Percentiles rank a stretch among this genome's conserved stretches.
phyloP scores from a whole-genome alignment of 2,329 filamentous ascomycete genomes.

The Aspergillus sp. region DNA sequence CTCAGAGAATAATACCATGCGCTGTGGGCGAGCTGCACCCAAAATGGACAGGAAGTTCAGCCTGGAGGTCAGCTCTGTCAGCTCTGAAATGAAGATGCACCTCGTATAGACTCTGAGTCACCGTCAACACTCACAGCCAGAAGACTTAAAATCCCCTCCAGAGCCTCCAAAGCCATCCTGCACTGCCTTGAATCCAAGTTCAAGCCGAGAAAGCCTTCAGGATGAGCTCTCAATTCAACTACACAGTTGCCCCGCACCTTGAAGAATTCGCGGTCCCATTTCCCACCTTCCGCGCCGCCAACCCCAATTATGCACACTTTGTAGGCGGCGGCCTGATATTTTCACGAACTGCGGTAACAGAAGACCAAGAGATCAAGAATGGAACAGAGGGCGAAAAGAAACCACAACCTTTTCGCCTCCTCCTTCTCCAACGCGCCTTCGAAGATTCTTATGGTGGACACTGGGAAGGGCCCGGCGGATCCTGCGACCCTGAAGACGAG shows the following conservation, averaged over 20 bases:
- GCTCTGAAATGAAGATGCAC: neutral
- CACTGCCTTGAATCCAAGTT: neutral
- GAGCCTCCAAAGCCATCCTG: neutral
- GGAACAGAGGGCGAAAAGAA: neutral
- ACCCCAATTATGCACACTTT: conserved; percentile 30
- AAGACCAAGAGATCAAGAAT: neutral
- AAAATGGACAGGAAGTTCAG: neutral
- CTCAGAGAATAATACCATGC: neutral
- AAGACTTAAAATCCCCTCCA: neutral
- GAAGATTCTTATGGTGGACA: conserved; percentile 39
- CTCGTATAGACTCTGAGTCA: neutral
- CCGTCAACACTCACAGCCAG: neutral
- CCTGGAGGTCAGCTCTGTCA: too few species aligned
- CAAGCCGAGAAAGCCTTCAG: neutral
- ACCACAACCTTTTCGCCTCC: conserved; percentile 26
- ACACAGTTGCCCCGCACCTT: conserved; percentile 26
- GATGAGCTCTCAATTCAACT: conserved; percentile 5
- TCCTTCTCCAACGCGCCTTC: conserved; percentile 46
- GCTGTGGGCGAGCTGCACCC: neutral
- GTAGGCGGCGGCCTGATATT: conserved; percentile 32
- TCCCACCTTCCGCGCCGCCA: conserved; percentile 23
- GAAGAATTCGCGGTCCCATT: conserved; percentile 29
- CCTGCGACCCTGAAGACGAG: conserved; percentile 45
- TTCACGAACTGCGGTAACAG: conserved; percentile 10
- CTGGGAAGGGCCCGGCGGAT: conserved; percentile 56